phyloP scores from a whole-genome alignment of 768 basidiomycete species.

The Sarcodon aspratus region DNA sequence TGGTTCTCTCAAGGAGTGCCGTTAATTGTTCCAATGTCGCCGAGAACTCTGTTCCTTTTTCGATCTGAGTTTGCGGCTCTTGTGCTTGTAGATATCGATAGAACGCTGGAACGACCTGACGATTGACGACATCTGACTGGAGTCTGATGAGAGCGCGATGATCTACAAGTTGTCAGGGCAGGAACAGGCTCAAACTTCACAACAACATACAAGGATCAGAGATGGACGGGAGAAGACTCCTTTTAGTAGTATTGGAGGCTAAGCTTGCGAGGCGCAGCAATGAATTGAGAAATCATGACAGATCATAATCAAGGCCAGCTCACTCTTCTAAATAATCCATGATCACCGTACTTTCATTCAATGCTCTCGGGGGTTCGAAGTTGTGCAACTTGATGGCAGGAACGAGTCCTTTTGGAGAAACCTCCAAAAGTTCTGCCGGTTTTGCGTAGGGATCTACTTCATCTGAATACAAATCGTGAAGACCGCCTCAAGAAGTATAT shows the following conservation, averaged over 20 bases:
- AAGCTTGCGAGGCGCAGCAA: slow-evolving; percentile 23
- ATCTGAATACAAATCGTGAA: slow-evolving; percentile 25
- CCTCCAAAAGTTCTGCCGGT: slow-evolving; percentile 63
- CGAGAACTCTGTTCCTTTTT: slow-evolving; percentile 40
- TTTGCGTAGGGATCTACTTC: slow-evolving; percentile 82
- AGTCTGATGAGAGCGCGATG: slow-evolving; percentile 57
- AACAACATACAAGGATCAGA: slow-evolving; percentile 44
- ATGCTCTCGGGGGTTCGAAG: slow-evolving; percentile 41
- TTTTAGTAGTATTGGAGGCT: slow-evolving; percentile 33
- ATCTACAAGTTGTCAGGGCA: slow-evolving; percentile 27
- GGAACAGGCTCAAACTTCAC: background rate
- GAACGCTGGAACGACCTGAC: slow-evolving; percentile 56
- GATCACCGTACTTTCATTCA: slow-evolving; percentile 77
- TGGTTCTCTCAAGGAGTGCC: slow-evolving; percentile 40
- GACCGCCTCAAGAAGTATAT: background rate
- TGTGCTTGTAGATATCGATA: slow-evolving; percentile 70
- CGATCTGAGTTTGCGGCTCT: slow-evolving; percentile 39
- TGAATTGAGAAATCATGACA: background rate
- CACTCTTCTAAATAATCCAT: slow-evolving; percentile 74
- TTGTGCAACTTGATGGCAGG: slow-evolving; percentile 51
- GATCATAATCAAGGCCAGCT: slow-evolving; percentile 9
- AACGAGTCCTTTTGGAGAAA: slow-evolving; percentile 77
- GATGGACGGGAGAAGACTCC: slow-evolving; percentile 43
- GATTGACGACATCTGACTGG: slow-evolving; percentile 57
- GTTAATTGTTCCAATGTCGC: slow-evolving; percentile 40